Percentiles rank a stretch among this genome's conserved stretches.
These are phyloP conservation scores for Circinella umbellata DNA, from an alignment of 371 early-diverging fungal species.

Conservation along the genomic window DNA sequence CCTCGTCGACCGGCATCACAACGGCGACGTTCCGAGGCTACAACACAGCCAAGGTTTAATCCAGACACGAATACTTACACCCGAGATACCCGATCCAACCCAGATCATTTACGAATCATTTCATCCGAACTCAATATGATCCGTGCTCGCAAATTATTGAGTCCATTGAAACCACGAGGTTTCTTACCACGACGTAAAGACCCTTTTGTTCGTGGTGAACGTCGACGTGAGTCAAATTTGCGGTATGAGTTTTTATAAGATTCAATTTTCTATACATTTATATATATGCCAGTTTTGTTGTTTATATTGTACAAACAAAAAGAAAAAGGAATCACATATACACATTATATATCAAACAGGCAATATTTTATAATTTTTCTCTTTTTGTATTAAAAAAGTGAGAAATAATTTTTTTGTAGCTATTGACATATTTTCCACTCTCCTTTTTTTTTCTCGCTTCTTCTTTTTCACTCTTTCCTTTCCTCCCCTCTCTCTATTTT, in stretches of 20 bases:
- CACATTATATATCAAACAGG: too few species aligned
- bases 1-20: constrained; percentile 35
- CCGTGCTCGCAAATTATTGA: constrained; percentile 55
- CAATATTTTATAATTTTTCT: too few species aligned
- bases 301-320: neutral
- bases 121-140: constrained; percentile 67
- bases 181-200: constrained; percentile 63
- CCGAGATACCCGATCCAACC: constrained; percentile 64
- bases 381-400: too few species aligned
- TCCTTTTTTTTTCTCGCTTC: too few species aligned
- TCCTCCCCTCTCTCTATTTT: too few species aligned
- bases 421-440: too few species aligned
- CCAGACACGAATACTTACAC: constrained; percentile 55
- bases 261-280: neutral
- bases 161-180: constrained; percentile 64
- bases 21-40: constrained; percentile 54
- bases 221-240: constrained; percentile 35
- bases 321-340: too few species aligned
- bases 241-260: constrained; percentile 17
- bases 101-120: constrained; percentile 67
- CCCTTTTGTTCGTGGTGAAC: constrained; percentile 40
- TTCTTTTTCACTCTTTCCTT: too few species aligned
- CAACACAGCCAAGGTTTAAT: constrained; percentile 55
- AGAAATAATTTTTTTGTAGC: too few species aligned
- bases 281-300: constrained; percentile 10